Percentiles rank a stretch among this genome's conserved stretches.
Evolutionary conservation across 2,329 filamentous ascomycete species (phyloP).

Genomic region (Colletotrichum brevisporum): DNA sequence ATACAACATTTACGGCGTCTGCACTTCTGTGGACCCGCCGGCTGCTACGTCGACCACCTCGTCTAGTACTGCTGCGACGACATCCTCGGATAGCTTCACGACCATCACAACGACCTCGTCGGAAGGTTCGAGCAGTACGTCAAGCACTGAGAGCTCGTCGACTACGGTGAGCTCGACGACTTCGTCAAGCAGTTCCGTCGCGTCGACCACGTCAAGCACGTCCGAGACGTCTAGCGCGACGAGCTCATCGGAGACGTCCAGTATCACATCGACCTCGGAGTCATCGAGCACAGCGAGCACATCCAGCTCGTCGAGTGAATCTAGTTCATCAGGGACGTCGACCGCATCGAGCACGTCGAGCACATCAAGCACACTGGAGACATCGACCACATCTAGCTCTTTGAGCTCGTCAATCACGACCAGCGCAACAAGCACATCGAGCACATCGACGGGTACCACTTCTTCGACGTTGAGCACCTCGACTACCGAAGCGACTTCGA

Average conservation of each 20-base stretch:
- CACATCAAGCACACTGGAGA: background rate
- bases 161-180: no score
- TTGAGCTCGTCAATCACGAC: no score
- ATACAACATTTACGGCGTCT: slow-evolving; percentile 14
- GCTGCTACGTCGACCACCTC: background rate
- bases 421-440: no score
- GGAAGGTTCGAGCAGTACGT: no score
- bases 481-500: no score
- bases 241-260: background rate
- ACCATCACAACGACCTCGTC: background rate
- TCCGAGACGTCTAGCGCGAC: no score
- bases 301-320: background rate
- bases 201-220: background rate
- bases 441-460: no score
- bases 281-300: background rate
- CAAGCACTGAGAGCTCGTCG: no score
- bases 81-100: background rate
- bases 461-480: no score
- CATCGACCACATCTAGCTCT: no score
- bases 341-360: background rate
- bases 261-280: background rate
- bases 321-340: background rate
- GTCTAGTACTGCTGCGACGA: background rate
- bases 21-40: rapidly evolving
- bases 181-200: no score